A percentile compares a stretch with the other conserved stretches of the same genome.
phyloP scores from a whole-genome alignment of 305 asterid genomes.

The Rubia tinctorum region DNA sequence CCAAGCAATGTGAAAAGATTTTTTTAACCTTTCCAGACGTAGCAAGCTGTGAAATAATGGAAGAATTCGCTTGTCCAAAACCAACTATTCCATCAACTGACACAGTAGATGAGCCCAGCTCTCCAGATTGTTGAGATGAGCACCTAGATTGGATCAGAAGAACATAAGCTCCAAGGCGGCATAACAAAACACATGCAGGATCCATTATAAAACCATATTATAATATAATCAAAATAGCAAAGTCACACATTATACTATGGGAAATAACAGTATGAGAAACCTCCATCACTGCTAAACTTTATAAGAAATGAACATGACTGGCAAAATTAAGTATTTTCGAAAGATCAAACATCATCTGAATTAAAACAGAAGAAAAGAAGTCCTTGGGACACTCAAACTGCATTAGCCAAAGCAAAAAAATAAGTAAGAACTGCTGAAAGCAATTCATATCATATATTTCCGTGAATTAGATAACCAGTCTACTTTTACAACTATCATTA shows the following conservation, averaged over 20 bases:
- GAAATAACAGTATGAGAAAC: not conserved
- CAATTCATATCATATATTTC: not conserved
- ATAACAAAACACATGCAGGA: not conserved
- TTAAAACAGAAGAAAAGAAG: not conserved
- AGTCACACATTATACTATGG: not conserved
- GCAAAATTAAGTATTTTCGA: not conserved
- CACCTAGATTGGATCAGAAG: constrained; percentile 61
- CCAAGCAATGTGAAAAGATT: constrained; percentile 92
- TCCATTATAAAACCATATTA: not conserved
- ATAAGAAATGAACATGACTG: not conserved
- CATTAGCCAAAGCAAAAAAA: not conserved
- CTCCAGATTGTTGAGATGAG: constrained; percentile 89
- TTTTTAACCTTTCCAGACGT: constrained; percentile 68
- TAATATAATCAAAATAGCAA: not conserved
- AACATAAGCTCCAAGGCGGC: constrained; percentile 16
- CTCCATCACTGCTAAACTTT: not conserved
- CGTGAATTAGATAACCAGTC: not conserved
- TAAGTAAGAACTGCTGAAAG: not conserved
- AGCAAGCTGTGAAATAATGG: constrained; percentile 93
- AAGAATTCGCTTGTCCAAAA: constrained; percentile 93
- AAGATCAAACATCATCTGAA: not conserved
- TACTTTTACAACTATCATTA: not conserved
- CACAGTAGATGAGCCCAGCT: constrained; percentile 71
- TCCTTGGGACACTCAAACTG: not conserved
- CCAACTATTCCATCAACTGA: constrained; percentile 98